Evolutionary conservation across 768 basidiomycete genomes (phyloP).

Genomic region (Phallus indusiatus): DNA sequence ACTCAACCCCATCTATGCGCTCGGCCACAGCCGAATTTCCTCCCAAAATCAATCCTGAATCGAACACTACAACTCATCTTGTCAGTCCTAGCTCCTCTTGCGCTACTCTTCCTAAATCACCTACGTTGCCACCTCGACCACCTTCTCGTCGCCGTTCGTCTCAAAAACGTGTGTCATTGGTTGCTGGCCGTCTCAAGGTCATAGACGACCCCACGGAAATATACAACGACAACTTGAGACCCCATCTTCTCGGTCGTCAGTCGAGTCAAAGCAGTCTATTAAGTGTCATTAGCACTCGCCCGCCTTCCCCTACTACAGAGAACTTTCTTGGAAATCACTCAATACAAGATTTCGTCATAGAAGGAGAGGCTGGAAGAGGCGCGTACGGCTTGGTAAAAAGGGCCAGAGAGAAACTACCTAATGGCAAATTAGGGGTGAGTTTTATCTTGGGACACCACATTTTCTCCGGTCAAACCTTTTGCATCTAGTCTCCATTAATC

Average conservation of each 20-base stretch:
- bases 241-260: slow-evolving; percentile 40
- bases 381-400: slow-evolving; percentile 94
- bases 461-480: slow-evolving; percentile 14
- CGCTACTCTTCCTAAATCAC: not conserved
- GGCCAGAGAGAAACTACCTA: slow-evolving; percentile 64
- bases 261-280: slow-evolving; percentile 55
- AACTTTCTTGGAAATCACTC: slow-evolving; percentile 47
- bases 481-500: slow-evolving; percentile 68
- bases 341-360: slow-evolving; percentile 79
- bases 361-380: slow-evolving; percentile 84
- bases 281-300: slow-evolving; percentile 49
- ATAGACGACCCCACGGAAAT: slow-evolving; percentile 65
- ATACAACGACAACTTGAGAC: slow-evolving; percentile 30
- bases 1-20: slow-evolving; percentile 30
- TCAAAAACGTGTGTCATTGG: slow-evolving; percentile 74
- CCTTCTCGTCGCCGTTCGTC: slow-evolving; percentile 57
- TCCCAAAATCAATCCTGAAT: not conserved
- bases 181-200: slow-evolving; percentile 74
- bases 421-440: slow-evolving; percentile 80
- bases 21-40: slow-evolving; percentile 49
- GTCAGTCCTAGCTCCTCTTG: not conserved
- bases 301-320: slow-evolving; percentile 47
- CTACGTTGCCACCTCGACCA: slow-evolving; percentile 5
- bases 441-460: not conserved
- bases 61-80: slow-evolving; percentile 1